Percentiles rank a stretch among this genome's conserved stretches.
Evolutionary conservation across 148 eudicot genomes (phyloP).

Genomic region (Amaranthus palmeri): DNA sequence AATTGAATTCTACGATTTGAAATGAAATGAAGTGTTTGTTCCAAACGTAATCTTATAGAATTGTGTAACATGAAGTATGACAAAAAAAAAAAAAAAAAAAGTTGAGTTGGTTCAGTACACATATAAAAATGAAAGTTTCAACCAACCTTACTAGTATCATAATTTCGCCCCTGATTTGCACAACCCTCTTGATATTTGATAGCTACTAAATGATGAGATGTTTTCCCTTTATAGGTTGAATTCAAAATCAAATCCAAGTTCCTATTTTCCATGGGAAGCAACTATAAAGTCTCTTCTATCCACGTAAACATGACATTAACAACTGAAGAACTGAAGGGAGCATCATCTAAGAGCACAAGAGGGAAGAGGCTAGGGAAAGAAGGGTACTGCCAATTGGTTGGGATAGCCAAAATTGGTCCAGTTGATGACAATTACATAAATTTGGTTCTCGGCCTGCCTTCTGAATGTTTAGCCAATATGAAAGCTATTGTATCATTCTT

Average conservation of each 20-base stretch:
- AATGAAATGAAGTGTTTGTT: too few species aligned
- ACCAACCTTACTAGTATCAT: too few species aligned
- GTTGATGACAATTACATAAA: constrained; percentile 14
- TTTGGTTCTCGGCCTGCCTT: constrained; percentile 14
- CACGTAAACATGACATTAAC: constrained; percentile 21
- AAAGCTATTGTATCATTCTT: constrained; percentile 12
- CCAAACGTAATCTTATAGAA: too few species aligned
- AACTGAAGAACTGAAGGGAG: constrained; percentile 18
- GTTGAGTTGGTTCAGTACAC: too few species aligned
- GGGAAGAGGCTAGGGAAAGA: constrained; percentile 19
- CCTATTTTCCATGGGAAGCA: constrained; percentile 19
- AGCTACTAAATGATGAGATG: background rate
- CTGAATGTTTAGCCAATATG: constrained; percentile 15
- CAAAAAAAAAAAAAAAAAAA: too few species aligned
- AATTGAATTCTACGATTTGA: too few species aligned
- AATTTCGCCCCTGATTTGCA: too few species aligned
- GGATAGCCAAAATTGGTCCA: constrained; percentile 19
- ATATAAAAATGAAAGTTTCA: too few species aligned
- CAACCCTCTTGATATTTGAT: too few species aligned
- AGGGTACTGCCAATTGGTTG: constrained; percentile 24
- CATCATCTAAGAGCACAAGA: background rate
- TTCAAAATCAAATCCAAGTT: constrained; percentile 18
- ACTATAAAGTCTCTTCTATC: constrained; percentile 21
- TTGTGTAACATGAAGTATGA: too few species aligned
- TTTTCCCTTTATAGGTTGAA: constrained; percentile 12